These are phyloP conservation scores for Oryza meridionalis DNA, from an alignment of 176 grass and related monocot genomes.

Conservation along the genomic window DNA sequence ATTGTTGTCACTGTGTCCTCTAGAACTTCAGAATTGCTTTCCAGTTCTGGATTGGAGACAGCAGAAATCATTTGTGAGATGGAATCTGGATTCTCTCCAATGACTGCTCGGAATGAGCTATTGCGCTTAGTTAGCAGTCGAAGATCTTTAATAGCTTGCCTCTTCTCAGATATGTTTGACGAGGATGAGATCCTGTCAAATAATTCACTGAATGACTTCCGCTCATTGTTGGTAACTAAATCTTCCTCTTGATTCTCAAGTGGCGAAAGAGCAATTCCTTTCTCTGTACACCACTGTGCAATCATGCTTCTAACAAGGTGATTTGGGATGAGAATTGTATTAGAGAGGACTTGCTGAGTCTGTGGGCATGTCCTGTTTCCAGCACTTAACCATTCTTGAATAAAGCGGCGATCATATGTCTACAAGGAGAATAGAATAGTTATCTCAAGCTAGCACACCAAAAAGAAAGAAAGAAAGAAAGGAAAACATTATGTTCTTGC, in stretches of 20 bases:
- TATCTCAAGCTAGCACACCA: constrained; percentile 6
- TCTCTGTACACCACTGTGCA: constrained; percentile 72
- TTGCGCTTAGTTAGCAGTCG: constrained; percentile 76
- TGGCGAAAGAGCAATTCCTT: constrained; percentile 52
- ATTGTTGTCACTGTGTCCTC: constrained; percentile 81
- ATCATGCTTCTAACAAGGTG: constrained; percentile 76
- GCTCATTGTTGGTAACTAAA: constrained; percentile 64
- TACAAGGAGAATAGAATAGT: constrained; percentile 45
- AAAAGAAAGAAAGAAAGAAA: background rate
- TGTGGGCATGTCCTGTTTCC: constrained; percentile 77
- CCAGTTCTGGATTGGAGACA: constrained; percentile 49
- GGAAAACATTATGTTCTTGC: background rate
- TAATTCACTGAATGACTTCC: constrained; percentile 47
- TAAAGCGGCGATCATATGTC: constrained; percentile 84
- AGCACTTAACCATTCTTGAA: constrained; percentile 78
- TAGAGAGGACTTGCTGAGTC: constrained; percentile 76
- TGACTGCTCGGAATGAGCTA: constrained; percentile 65
- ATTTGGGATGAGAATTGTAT: constrained; percentile 66
- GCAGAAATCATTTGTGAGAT: constrained; percentile 73
- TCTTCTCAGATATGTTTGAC: constrained; percentile 51
- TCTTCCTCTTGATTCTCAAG: constrained; percentile 56
- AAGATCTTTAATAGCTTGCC: constrained; percentile 71
- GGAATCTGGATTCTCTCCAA: constrained; percentile 74
- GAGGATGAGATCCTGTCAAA: constrained; percentile 59
- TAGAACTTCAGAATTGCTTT: constrained; percentile 54